Percentiles rank a stretch among this genome's conserved stretches.
phyloP scores from a whole-genome alignment of 2,329 filamentous ascomycete species.

The Lasiodiplodia citricola region DNA sequence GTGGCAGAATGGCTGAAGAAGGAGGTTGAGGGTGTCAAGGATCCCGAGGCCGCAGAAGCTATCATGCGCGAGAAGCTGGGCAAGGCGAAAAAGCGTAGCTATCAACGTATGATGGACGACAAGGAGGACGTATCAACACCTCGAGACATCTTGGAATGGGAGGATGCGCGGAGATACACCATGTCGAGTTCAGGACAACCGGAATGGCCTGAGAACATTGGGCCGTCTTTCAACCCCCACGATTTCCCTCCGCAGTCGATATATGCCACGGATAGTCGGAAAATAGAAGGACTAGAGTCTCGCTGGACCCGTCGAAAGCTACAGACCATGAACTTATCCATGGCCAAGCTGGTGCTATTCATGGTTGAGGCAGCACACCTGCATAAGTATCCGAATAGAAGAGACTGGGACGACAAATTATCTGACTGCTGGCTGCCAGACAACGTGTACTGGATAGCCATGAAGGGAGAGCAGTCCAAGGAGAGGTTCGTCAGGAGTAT shows the following conservation, averaged over 20 bases:
- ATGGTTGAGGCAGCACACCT: constrained; percentile 36
- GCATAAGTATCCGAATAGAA: not conserved
- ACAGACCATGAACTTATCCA: constrained; percentile 46
- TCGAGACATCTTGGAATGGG: not conserved
- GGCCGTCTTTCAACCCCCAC: constrained; percentile 35
- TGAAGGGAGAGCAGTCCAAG: not conserved
- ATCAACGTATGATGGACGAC: too few relatives aligned
- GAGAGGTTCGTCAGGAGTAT: not conserved
- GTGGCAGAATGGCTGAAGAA: not conserved
- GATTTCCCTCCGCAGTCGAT: constrained; percentile 53
- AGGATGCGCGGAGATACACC: not conserved
- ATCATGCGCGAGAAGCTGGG: constrained; percentile 5
- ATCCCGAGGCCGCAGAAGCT: not conserved
- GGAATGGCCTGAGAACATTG: constrained; percentile 42
- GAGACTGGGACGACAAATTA: not conserved
- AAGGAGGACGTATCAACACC: not conserved
- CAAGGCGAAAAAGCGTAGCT: not conserved
- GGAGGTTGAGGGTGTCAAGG: not conserved
- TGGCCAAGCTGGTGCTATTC: constrained; percentile 47
- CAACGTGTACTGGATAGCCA: not conserved
- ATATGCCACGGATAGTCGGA: constrained; percentile 45
- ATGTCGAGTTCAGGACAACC: not conserved
- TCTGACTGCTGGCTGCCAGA: not conserved
- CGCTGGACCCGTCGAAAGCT: constrained; percentile 51
- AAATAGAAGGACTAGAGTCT: constrained; percentile 37